Evolutionary conservation across 2,329 filamentous ascomycete genomes (phyloP).

Genomic region (Xylaria hypoxylon): DNA sequence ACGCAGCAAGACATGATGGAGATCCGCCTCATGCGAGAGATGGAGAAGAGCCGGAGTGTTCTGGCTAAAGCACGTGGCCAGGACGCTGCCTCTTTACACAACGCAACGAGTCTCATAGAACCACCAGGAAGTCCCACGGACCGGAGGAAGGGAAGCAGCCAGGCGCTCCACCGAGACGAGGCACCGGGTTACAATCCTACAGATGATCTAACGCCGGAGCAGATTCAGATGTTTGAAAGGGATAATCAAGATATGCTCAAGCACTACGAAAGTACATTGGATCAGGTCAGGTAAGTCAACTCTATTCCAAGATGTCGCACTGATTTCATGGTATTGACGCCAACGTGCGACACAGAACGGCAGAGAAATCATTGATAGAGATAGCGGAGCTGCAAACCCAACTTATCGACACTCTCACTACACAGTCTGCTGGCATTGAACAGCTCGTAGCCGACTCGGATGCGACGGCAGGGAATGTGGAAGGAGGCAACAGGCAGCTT

Average conservation of each 20-base stretch:
- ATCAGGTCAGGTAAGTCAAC: constrained; percentile 86
- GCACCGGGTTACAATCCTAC: constrained; percentile 41
- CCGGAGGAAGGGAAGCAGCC: constrained; percentile 39
- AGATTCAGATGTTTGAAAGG: constrained; percentile 91
- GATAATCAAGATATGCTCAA: constrained; percentile 93
- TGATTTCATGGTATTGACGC: neutral
- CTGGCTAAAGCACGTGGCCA: constrained; percentile 73
- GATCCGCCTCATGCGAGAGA: constrained; percentile 81
- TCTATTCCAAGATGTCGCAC: neutral
- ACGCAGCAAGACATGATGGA: constrained; percentile 95
- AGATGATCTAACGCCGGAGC: constrained; percentile 79
- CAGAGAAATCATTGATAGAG: constrained; percentile 90
- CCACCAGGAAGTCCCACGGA: constrained; percentile 37
- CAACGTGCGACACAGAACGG: constrained; percentile 67
- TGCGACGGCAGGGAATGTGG: constrained; percentile 85
- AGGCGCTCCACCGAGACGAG: constrained; percentile 45
- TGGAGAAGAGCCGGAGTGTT: constrained; percentile 90
- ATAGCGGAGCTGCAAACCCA: constrained; percentile 93
- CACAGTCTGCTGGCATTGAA: constrained; percentile 89
- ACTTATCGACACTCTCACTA: constrained; percentile 84
- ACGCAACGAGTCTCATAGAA: constrained; percentile 37
- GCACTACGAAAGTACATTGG: constrained; percentile 92
- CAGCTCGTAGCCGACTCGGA: constrained; percentile 87
- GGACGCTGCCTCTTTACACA: constrained; percentile 40
- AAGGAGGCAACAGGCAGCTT: constrained; percentile 89